These are phyloP conservation scores for Phellinidium pouzarii DNA, from an alignment of 1,284 basidiomycete genomes.

Conservation along the genomic window DNA sequence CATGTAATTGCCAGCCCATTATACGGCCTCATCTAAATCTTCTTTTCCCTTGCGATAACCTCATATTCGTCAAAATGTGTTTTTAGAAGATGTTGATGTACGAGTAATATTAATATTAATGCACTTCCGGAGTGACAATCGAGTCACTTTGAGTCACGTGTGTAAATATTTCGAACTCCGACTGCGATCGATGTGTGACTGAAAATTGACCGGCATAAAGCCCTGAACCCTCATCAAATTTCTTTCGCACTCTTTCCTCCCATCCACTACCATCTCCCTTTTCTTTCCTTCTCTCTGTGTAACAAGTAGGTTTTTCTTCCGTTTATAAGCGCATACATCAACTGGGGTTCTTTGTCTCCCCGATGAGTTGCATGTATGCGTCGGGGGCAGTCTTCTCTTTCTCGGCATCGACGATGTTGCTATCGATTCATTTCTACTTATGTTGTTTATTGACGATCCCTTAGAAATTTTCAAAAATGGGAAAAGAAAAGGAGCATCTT, in stretches of 20 bases:
- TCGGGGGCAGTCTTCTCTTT: constrained; percentile 21
- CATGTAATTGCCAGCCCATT: neutral
- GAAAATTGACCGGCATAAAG: constrained; percentile 24
- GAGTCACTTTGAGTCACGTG: constrained; percentile 3
- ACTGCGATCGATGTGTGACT: constrained; percentile 47
- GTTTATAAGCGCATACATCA: constrained; percentile 6
- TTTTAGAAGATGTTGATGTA: neutral
- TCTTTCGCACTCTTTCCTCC: constrained; percentile 38
- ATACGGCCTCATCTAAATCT: neutral
- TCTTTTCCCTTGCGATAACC: neutral
- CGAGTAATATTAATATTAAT: neutral
- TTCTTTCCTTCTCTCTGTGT: constrained; percentile 31
- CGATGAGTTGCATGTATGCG: constrained; percentile 15
- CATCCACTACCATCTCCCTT: constrained; percentile 44
- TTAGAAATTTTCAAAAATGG: constrained; percentile 66
- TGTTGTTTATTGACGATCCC: constrained; percentile 25
- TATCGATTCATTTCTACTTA: neutral
- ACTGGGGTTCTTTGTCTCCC: neutral
- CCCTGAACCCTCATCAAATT: constrained; percentile 37
- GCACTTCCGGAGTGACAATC: neutral
- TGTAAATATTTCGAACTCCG: constrained; percentile 19
- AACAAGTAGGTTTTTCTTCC: constrained; percentile 42
- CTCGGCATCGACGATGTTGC: constrained; percentile 21
- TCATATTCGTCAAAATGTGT: neutral
- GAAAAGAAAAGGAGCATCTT: constrained; percentile 85